phyloP scores from a whole-genome alignment of 2,329 filamentous ascomycete species.

The Paraphaeosphaeria minitans region DNA sequence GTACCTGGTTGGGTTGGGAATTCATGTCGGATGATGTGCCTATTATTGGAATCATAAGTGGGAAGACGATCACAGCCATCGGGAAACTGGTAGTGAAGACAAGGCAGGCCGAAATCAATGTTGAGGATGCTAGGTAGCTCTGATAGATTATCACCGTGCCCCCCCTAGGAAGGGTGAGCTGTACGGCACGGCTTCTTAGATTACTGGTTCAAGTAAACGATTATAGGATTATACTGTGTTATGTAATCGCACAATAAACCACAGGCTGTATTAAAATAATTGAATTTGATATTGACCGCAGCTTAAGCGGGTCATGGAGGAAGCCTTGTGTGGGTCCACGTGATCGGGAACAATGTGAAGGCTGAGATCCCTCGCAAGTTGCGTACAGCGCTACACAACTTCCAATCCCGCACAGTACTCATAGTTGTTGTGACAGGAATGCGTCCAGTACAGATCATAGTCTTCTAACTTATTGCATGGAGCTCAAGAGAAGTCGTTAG shows the following conservation, averaged over 20 bases:
- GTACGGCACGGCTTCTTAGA: too few relatives aligned
- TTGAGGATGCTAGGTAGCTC: too few relatives aligned
- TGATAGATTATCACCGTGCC: too few relatives aligned
- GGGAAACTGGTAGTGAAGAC: slow-evolving; percentile 1
- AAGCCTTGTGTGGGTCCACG: neutral
- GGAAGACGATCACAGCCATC: neutral
- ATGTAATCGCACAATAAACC: too few relatives aligned
- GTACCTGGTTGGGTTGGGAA: slow-evolving; percentile 18
- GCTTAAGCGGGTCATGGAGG: neutral
- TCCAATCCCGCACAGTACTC: neutral
- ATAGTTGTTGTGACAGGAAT: neutral
- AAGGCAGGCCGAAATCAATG: neutral
- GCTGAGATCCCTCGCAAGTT: neutral
- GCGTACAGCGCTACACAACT: neutral
- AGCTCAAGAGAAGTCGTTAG: slow-evolving; percentile 49
- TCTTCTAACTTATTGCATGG: slow-evolving; percentile 23
- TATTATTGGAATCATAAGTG: slow-evolving; percentile 22
- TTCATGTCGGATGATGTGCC: slow-evolving; percentile 18
- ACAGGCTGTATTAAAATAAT: neutral
- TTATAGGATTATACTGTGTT: too few relatives aligned
- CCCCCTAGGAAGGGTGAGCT: too few relatives aligned
- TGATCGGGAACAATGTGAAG: neutral
- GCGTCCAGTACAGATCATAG: neutral
- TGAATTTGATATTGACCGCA: neutral
- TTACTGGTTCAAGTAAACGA: too few relatives aligned